Evolutionary conservation across 2,329 filamentous ascomycete genomes (phyloP).

Genomic region (Aspergillus intermedius): DNA sequence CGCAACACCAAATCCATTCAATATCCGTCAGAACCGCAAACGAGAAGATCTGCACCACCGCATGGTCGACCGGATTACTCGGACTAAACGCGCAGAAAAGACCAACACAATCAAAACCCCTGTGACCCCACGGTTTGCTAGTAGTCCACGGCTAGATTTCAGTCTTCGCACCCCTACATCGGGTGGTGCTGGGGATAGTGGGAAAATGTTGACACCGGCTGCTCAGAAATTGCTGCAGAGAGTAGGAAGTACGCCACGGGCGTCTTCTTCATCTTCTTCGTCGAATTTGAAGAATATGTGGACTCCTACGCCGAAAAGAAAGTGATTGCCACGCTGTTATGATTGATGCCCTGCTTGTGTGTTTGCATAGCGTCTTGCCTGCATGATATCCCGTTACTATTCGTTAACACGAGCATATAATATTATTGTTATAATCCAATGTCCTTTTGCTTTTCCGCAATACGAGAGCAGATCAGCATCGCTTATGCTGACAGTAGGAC

Average conservation of each 20-base stretch:
- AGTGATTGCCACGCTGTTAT: conserved; percentile 6
- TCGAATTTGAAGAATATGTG: conserved; percentile 30
- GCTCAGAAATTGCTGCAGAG: conserved; percentile 37
- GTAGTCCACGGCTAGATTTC: conserved; percentile 34
- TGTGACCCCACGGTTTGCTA: conserved; percentile 32
- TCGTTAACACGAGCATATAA: too few species aligned
- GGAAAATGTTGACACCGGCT: conserved; percentile 38
- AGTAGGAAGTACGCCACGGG: conserved; percentile 31
- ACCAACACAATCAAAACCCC: conserved; percentile 53
- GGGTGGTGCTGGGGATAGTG: conserved; percentile 11
- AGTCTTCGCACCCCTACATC: conserved; percentile 20
- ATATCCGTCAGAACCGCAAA: conserved; percentile 64
- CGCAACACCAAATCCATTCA: conserved; percentile 67
- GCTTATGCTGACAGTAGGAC: too few species aligned
- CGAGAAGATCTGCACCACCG: conserved; percentile 77
- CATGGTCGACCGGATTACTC: conserved; percentile 76
- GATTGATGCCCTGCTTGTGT: too few species aligned
- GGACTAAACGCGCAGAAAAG: conserved; percentile 59
- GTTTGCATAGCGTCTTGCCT: too few species aligned
- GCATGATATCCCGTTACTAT: too few species aligned
- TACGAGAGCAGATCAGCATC: too few species aligned
- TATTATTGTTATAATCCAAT: too few species aligned
- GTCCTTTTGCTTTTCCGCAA: too few species aligned
- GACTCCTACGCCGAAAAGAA: conserved; percentile 31
- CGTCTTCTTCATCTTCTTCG: conserved; percentile 8